Conservation (phyloP, 805 yeast species). For the Trichomonascus vanleenenianus region DNA sequence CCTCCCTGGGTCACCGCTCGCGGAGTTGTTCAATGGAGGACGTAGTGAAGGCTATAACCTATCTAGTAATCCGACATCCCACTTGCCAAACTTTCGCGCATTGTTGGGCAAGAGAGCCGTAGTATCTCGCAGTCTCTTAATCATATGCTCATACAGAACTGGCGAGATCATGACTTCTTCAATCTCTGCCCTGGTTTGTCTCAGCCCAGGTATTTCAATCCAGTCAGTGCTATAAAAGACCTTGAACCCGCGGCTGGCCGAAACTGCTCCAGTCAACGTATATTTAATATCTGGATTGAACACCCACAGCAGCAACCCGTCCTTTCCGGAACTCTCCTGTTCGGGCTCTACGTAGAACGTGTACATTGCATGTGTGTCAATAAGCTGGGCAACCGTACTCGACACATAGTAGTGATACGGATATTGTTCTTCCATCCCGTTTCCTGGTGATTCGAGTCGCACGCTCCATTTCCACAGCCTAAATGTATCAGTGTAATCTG, state of each 20-base stretch:
- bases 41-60: constrained; percentile 10
- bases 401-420: constrained; percentile 13
- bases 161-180: constrained; percentile 33
- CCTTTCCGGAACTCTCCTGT: not conserved
- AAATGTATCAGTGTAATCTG: constrained; percentile 3
- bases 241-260: constrained; percentile 32
- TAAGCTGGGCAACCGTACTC: constrained; percentile 20
- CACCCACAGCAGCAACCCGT: constrained; percentile 37
- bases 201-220: constrained; percentile 23
- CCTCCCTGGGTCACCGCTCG: too few species aligned
- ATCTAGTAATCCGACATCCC: constrained; percentile 27
- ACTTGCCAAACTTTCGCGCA: constrained; percentile 18
- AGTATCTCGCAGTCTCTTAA: constrained; percentile 20
- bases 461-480: constrained; percentile 55
- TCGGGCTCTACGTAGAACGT: constrained; percentile 17
- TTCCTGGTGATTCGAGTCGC: constrained; percentile 20
- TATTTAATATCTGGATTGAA: constrained; percentile 37
- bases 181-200: constrained; percentile 32
- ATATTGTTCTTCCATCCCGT: constrained; percentile 1
- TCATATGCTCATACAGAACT: constrained; percentile 28
- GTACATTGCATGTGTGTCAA: constrained; percentile 28
- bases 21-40: too few species aligned
- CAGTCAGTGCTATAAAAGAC: constrained; percentile 36
- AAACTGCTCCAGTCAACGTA: constrained; percentile 15
- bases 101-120: constrained; percentile 32